Evolutionary conservation across 352 stramenopile species (phyloP).

Genomic region (Saprolegnia parasitica): DNA sequence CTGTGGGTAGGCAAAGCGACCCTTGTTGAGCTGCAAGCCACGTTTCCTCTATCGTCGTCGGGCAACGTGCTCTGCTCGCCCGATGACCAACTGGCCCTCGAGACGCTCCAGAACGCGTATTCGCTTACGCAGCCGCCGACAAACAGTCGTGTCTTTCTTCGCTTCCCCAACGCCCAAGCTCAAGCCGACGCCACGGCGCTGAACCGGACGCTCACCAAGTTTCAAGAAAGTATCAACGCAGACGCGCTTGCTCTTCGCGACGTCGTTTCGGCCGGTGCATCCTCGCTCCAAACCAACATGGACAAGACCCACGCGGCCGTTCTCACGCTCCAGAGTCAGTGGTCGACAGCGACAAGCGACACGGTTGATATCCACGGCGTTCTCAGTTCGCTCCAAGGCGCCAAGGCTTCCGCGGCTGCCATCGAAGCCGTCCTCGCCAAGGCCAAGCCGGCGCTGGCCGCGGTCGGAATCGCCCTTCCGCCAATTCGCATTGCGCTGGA

Average conservation of each 20-base stretch:
- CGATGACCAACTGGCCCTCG: neutral
- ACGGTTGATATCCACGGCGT: neutral
- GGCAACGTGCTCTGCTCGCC: neutral
- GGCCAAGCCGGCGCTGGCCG: neutral
- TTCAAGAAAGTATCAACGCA: neutral
- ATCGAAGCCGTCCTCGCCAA: neutral
- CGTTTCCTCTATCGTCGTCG: neutral
- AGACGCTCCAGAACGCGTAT: slow-evolving; percentile 20
- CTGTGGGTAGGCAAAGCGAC: neutral
- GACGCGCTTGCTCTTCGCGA: neutral
- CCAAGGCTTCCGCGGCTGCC: neutral
- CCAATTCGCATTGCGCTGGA: neutral
- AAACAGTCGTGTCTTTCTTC: neutral
- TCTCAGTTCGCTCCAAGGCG: neutral
- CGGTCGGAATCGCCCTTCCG: neutral
- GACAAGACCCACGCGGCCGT: neutral
- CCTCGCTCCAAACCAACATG: neutral
- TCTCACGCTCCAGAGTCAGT: neutral
- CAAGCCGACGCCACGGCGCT: neutral
- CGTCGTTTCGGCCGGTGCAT: neutral
- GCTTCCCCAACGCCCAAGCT: neutral
- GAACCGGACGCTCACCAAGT: neutral
- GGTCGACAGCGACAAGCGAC: neutral
- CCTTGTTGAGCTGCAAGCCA: neutral
- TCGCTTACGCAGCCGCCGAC: neutral